Evolutionary conservation across 495 filamentous ascomycete species (phyloP), one percentile per base, ranked within the genome.

Genomic region (Xanthoparmelia taractica): DNA sequence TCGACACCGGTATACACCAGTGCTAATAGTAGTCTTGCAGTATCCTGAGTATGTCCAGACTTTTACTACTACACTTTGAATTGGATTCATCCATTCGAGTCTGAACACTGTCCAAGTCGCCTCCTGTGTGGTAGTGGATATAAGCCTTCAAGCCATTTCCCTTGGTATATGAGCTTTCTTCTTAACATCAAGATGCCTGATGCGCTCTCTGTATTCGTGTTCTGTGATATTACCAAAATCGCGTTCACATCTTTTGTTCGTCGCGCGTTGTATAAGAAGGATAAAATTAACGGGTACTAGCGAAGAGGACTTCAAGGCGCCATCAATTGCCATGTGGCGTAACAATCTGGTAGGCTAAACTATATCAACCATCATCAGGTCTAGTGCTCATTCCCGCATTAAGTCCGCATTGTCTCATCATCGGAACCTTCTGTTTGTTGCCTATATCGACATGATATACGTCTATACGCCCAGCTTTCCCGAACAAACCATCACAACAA

Each of bases 381-480:
- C 8, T 8, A 37, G 27, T 2, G 29, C 29, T 54, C 11, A 54
- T 27, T 8, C 10, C 33, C 37, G 20, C 31, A 60, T 37, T 33
- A 45, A 64, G 80, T 78, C 77, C 60, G 84, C 78, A 20, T 71
- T 84, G 10, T 86, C 84, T 8, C 82, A 84, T 57, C 73, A 76
- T 31, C 77, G 79, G 25, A 87, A 88, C 64, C 77, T 96, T 36
- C 86, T 91, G 60, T 93, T 96, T 68, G 80, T 86, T 12, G 93
- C 91, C n/a, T 88, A 86, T 66, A 70, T 74, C 33, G 80, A 85
- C 48, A 75, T 84, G 50, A 87, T 98, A 12, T 81, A 90, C 66
- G 82, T 95, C 60, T 94, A 85, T 73, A 76, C 82, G 41, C 93
- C 93, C 0, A 75, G 73, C 29, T 88, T 84, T 61, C 82, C 87